Conservation (phyloP, 495 filamentous ascomycete genomes). For the Oidiodendron maius region DNA sequence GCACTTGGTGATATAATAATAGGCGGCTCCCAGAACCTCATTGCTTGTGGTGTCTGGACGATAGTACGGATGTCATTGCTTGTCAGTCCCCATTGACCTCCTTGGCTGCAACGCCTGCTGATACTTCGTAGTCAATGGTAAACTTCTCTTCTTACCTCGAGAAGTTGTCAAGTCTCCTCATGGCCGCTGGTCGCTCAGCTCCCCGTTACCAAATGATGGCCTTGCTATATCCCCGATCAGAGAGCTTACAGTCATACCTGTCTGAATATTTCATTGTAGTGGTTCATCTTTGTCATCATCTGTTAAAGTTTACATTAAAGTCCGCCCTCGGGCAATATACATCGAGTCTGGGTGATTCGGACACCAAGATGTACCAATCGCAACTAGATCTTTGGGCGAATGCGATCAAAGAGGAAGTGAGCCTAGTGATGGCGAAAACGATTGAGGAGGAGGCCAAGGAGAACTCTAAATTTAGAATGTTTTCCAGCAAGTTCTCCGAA, state of each 20-base stretch:
- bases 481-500: constrained; percentile 21
- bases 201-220: constrained; percentile 36
- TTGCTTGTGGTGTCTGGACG: constrained; percentile 35
- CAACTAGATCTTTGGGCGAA: constrained; percentile 33
- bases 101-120: constrained; percentile 18
- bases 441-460: constrained; percentile 25
- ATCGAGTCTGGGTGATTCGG: constrained; percentile 23
- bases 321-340: constrained; percentile 28
- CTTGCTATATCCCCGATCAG: constrained; percentile 34
- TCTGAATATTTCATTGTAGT: constrained; percentile 39
- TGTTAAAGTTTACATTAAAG: constrained; percentile 30
- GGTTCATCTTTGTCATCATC: constrained; percentile 32
- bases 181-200: constrained; percentile 31
- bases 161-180: constrained; percentile 35
- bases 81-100: constrained; percentile 20
- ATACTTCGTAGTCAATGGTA: constrained; percentile 29
- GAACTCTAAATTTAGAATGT: constrained; percentile 24
- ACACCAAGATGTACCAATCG: constrained; percentile 23
- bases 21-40: constrained; percentile 34
- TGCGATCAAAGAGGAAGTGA: constrained; percentile 33
- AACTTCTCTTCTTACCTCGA: constrained; percentile 32
- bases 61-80: constrained; percentile 31
- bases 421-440: constrained; percentile 24
- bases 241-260: constrained; percentile 29
- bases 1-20: constrained; percentile 32